phyloP scores from a whole-genome alignment of 495 filamentous ascomycete genomes.

The Filosporella fistucella region DNA sequence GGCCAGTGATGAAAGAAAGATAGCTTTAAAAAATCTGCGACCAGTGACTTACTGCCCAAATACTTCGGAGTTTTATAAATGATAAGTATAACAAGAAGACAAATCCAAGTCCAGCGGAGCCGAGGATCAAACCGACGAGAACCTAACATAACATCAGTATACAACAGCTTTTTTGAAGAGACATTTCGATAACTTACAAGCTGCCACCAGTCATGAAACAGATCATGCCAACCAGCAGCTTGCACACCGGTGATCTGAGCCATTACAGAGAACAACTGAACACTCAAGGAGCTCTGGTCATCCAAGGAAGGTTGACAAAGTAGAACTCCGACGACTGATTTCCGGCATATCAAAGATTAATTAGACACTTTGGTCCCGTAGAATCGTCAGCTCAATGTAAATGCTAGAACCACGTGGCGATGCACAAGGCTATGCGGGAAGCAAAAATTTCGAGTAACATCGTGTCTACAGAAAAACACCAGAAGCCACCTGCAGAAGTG shows the following conservation, averaged over 20 bases:
- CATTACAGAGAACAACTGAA: conserved; percentile 4
- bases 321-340: neutral
- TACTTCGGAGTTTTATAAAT: too few relatives aligned
- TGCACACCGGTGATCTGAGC: conserved; percentile 9
- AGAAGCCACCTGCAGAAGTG: too few relatives aligned
- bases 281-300: neutral
- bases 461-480: conserved; percentile 6
- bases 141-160: conserved; percentile 8
- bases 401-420: conserved; percentile 1
- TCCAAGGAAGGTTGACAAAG: neutral
- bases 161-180: neutral
- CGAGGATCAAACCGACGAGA: conserved; percentile 10
- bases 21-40: too few relatives aligned
- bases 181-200: conserved; percentile 11
- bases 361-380: conserved; percentile 3
- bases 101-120: conserved; percentile 5
- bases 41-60: too few relatives aligned
- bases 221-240: conserved; percentile 4
- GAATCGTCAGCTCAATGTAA: conserved; percentile 7
- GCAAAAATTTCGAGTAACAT: neutral
- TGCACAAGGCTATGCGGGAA: neutral
- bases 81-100: conserved; percentile 5
- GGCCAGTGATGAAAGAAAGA: too few relatives aligned
- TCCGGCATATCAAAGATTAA: neutral
- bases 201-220: conserved; percentile 15